Evolutionary conservation across 192 early-diverging fungal species (phyloP).

Genomic region (Geranomyces michiganensis): DNA sequence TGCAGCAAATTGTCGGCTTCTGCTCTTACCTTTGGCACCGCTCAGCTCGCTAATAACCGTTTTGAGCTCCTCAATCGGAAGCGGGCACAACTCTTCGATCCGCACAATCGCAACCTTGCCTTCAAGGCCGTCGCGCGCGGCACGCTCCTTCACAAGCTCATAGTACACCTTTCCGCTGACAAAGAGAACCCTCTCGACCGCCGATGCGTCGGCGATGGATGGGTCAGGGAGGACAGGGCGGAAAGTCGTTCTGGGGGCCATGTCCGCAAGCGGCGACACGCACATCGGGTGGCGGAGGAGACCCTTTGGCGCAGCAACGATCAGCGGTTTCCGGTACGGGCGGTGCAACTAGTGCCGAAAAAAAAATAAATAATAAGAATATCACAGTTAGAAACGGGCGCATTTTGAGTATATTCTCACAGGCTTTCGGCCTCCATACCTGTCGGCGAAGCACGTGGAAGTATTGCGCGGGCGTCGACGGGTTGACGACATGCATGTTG

Average conservation of each 20-base stretch:
- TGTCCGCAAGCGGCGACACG: constrained; percentile 76
- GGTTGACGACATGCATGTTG: constrained; percentile 92
- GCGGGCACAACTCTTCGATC: constrained; percentile 91
- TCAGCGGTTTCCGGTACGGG: constrained; percentile 88
- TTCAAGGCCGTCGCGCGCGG: constrained; percentile 48
- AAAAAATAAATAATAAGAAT: neutral
- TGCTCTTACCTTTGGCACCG: neutral
- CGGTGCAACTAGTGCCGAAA: constrained; percentile 22
- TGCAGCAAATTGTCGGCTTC: too few relatives aligned
- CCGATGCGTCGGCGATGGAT: constrained; percentile 36
- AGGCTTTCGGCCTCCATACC: constrained; percentile 45
- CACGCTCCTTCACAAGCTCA: constrained; percentile 83
- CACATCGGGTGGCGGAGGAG: constrained; percentile 57
- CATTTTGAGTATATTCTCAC: too few relatives aligned
- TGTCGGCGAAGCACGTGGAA: constrained; percentile 96
- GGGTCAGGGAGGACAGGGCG: constrained; percentile 77
- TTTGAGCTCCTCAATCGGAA: constrained; percentile 74
- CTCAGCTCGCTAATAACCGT: constrained; percentile 61
- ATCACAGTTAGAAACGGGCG: too few relatives aligned
- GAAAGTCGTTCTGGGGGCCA: constrained; percentile 85
- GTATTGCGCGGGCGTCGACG: constrained; percentile 91
- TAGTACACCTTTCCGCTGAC: constrained; percentile 93
- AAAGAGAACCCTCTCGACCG: constrained; percentile 76
- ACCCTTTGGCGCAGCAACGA: constrained; percentile 68
- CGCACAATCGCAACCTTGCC: constrained; percentile 78